Conservation (phyloP, 2,329 filamentous ascomycete genomes). For the Fusarium devonianum region DNA sequence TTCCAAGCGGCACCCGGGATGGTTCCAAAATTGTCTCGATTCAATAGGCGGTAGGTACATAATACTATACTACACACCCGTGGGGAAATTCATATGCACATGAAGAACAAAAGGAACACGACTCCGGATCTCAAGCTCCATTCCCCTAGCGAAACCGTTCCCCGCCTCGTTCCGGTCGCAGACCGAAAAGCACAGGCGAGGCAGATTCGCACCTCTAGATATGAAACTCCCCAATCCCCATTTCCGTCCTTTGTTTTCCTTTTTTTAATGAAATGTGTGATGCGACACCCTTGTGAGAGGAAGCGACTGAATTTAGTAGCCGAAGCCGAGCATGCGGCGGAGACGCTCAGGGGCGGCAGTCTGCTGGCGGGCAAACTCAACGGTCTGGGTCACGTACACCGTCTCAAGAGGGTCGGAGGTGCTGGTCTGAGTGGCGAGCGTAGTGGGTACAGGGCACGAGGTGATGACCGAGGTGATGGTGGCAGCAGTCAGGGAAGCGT, state of each 20-base stretch:
- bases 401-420: conserved; percentile 33
- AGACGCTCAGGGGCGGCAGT: conserved; percentile 18
- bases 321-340: conserved; percentile 33
- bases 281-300: no score
- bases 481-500: conserved; percentile 14
- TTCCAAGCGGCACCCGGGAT: no score
- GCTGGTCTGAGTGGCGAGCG: conserved; percentile 32
- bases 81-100: conserved; percentile 32
- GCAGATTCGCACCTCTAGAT: conserved; percentile 9
- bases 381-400: conserved; percentile 37
- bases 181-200: conserved; percentile 8
- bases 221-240: conserved; percentile 8
- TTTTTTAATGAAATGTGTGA: conserved; percentile 4
- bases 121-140: conserved; percentile 29
- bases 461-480: conserved; percentile 29
- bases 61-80: conserved; percentile 19
- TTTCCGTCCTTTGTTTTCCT: conserved; percentile 10
- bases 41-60: conserved; percentile 17
- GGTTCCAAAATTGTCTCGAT: conserved; percentile 25
- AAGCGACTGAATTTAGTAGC: conserved; percentile 28
- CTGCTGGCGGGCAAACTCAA: conserved; percentile 21
- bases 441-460: conserved; percentile 31
- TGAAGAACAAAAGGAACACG: conserved; percentile 33
- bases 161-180: conserved; percentile 12
- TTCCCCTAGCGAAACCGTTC: conserved; percentile 1